Evolutionary conservation across 148 eudicot genomes (phyloP).

Genomic region (Polygonum aviculare): DNA sequence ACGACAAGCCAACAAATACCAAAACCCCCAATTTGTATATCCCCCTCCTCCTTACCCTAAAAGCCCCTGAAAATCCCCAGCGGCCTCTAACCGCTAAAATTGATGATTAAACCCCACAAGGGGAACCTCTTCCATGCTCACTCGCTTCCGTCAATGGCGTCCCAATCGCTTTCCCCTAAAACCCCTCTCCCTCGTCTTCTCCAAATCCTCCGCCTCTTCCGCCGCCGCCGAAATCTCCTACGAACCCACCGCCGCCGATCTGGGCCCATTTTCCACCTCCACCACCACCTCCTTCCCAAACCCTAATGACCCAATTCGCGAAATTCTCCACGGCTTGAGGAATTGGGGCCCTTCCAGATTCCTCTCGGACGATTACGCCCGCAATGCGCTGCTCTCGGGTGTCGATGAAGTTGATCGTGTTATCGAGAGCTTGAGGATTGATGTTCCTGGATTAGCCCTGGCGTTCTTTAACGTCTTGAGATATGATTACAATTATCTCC

Average conservation of each 20-base stretch:
- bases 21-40: neutral
- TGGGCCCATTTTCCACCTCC: neutral
- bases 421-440: slow-evolving; percentile 19
- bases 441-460: slow-evolving; percentile 27
- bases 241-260: slow-evolving; percentile 6
- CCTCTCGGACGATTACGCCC: slow-evolving; percentile 15
- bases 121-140: slow-evolving; percentile 31
- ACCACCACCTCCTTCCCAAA: neutral
- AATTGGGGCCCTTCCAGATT: slow-evolving; percentile 16
- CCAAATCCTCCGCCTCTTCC: slow-evolving; percentile 23
- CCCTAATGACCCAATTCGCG: slow-evolving; percentile 9
- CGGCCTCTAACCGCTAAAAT: neutral
- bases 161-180: slow-evolving; percentile 13
- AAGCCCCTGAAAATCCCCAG: neutral
- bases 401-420: slow-evolving; percentile 33
- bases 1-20: neutral
- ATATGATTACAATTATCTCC: slow-evolving; percentile 39
- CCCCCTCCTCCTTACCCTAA: neutral
- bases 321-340: slow-evolving; percentile 18
- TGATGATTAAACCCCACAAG: slow-evolving; percentile 10
- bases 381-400: slow-evolving; percentile 6
- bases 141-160: slow-evolving; percentile 24
- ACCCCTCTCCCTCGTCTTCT: slow-evolving; percentile 18
- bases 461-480: slow-evolving; percentile 34
- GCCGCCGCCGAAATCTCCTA: slow-evolving; percentile 18